Base-by-base conservation (phyloP, 148 eudicot species). In the Simmondsia chinensis region DNA sequence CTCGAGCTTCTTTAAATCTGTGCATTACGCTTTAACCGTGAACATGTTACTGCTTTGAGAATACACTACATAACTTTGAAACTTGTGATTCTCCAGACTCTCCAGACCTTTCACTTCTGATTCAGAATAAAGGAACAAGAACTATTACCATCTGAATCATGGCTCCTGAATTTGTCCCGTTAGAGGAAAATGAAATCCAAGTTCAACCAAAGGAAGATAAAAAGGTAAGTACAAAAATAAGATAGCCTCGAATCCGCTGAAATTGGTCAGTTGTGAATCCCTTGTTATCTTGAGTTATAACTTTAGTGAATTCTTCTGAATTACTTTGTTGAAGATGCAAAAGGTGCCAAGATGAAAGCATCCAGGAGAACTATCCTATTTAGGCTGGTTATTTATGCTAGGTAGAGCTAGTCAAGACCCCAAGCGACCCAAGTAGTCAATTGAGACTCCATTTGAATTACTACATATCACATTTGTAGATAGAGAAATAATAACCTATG, bases 91-190 rank as follows among this genome's bases (percentile, higher is more conserved):
- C 28, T 56, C 41, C 83, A 85, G 95, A 85, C 30, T 85, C 91
- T 54, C 89, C 91, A 23, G 76, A 75, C 15, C 83, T 85, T 40
- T 81, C 82, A 39, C 91, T 85, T 43, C 62, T 81, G 52, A 73
- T 85, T 65, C 83, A 69, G 63, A 85, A 85, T 65, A 78, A 61
- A 58, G 95, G 83, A 59, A 68, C 69, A 26, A 68, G 43, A 16
- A 47, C 74, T 37, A 60, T 75, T 8, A 63, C 20, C 35, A 66
- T 81, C 23, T 36, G 50, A 22, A 81, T 85, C 44, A 44, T 64
- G n/a, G 87, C 87, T 52, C 83, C 91, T 46, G 61, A 57, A 31
- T 75, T 57, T 69, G 95, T 85, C 49, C 66, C 46, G 39, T 68
- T 78, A 26, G 86, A 78, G 82, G 65, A 78, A 49, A 46, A 48